These are phyloP conservation scores for Purshia tridentata DNA, from an alignment of 306 rosid genomes.

Conservation along the genomic window DNA sequence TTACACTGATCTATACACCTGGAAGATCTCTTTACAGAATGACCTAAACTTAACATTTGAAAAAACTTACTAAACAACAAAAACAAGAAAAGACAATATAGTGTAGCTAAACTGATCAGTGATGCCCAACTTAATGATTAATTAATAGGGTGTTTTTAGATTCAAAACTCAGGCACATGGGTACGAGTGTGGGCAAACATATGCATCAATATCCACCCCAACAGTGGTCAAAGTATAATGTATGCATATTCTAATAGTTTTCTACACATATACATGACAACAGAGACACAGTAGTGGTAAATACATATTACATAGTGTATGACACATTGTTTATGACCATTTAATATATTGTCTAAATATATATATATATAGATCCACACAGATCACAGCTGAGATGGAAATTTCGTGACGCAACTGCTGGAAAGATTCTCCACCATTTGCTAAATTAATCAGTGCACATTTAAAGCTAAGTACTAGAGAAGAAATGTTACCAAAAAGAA, in stretches of 20 bases:
- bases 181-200: constrained; percentile 10
- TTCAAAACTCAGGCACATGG: constrained; percentile 15
- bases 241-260: neutral
- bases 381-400: neutral
- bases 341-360: no score
- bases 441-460: neutral
- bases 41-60: neutral
- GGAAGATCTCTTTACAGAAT: neutral
- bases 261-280: neutral
- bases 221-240: neutral
- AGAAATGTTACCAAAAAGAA: neutral
- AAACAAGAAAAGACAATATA: neutral
- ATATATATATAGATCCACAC: neutral
- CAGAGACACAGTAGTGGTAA: no score
- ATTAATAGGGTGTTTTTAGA: neutral
- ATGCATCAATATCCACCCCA: constrained; percentile 6
- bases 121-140: neutral
- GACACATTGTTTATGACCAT: neutral
- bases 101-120: neutral
- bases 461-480: neutral
- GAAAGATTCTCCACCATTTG: constrained; percentile 17
- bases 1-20: neutral
- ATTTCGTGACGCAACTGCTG: constrained; percentile 22
- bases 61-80: neutral
- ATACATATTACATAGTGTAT: neutral